Evolutionary conservation across 441 rosid genomes (phyloP).

Genomic region (Pelargonium citronellum): DNA sequence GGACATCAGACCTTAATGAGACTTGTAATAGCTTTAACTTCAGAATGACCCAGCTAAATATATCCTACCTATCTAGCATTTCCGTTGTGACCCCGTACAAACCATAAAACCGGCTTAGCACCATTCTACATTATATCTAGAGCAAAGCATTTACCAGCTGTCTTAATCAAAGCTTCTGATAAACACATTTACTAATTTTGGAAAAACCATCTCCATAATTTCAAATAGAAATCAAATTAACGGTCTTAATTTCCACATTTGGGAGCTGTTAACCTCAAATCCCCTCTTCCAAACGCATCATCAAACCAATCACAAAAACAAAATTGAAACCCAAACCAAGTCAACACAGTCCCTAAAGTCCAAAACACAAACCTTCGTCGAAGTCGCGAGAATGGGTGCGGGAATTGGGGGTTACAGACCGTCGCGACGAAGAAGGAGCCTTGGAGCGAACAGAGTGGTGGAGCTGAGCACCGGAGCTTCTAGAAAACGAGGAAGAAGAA

Average conservation of each 20-base stretch:
- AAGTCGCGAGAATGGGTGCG: slow-evolving; percentile 40
- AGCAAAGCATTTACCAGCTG: neutral
- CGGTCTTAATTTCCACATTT: neutral
- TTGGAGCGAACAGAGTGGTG: slow-evolving; percentile 15
- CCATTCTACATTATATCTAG: neutral
- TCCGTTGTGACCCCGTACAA: neutral
- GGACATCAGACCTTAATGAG: neutral
- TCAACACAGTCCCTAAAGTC: neutral
- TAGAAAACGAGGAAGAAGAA: slow-evolving; percentile 25
- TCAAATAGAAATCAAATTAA: neutral
- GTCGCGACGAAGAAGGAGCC: slow-evolving; percentile 40
- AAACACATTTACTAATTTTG: neutral
- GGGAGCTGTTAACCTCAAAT: neutral
- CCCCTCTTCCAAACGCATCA: neutral
- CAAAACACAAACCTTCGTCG: slow-evolving; percentile 36
- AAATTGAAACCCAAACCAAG: neutral
- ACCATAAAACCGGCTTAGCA: neutral
- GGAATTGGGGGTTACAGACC: slow-evolving; percentile 57
- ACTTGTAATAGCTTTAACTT: neutral
- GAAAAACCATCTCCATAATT: neutral
- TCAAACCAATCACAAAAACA: neutral
- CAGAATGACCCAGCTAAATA: neutral
- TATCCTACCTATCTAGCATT: neutral
- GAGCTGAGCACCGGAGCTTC: neutral
- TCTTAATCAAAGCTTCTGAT: neutral